Percentiles rank a stretch among this genome's conserved stretches.
Conservation (phyloP, 495 filamentous ascomycete species). For the Penicillium paradoxum region DNA sequence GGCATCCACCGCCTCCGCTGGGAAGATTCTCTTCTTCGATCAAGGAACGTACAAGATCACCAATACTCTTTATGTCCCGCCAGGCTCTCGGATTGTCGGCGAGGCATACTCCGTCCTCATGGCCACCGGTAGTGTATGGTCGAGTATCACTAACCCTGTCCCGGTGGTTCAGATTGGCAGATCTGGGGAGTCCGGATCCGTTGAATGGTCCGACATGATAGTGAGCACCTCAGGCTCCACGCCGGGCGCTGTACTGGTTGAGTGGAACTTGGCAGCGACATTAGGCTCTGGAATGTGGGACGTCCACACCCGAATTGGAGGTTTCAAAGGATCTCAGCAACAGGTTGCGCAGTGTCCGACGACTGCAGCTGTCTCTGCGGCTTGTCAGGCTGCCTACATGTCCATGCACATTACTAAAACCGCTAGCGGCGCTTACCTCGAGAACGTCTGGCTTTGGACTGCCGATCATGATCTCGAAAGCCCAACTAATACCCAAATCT, state of each 20-base stretch:
- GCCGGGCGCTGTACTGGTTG: conserved; percentile 66
- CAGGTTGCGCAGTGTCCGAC: conserved; percentile 50
- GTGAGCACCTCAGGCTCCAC: conserved; percentile 53
- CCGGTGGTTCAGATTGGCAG: conserved; percentile 62
- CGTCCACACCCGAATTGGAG: conserved; percentile 53
- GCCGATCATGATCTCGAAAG: conserved; percentile 73
- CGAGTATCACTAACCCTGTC: conserved; percentile 55
- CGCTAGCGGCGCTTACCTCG: conserved; percentile 51
- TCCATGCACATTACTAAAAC: conserved; percentile 58
- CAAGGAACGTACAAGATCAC: conserved; percentile 46
- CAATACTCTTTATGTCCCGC: conserved; percentile 41
- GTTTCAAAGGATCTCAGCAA: conserved; percentile 48
- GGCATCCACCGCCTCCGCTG: conserved; percentile 30
- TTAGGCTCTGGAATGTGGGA: conserved; percentile 54
- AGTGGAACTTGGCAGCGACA: conserved; percentile 61
- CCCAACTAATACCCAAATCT: conserved; percentile 52
- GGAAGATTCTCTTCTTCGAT: conserved; percentile 48
- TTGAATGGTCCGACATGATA: conserved; percentile 59
- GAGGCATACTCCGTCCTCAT: conserved; percentile 61
- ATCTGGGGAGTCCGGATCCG: conserved; percentile 43
- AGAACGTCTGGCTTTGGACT: conserved; percentile 68
- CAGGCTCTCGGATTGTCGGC: conserved; percentile 41
- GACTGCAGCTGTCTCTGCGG: conserved; percentile 24
- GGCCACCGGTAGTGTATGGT: conserved; percentile 56
- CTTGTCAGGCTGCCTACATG: conserved; percentile 63